Base-by-base conservation (phyloP, 208 protist species). In the Crithidia brevicula region DNA sequence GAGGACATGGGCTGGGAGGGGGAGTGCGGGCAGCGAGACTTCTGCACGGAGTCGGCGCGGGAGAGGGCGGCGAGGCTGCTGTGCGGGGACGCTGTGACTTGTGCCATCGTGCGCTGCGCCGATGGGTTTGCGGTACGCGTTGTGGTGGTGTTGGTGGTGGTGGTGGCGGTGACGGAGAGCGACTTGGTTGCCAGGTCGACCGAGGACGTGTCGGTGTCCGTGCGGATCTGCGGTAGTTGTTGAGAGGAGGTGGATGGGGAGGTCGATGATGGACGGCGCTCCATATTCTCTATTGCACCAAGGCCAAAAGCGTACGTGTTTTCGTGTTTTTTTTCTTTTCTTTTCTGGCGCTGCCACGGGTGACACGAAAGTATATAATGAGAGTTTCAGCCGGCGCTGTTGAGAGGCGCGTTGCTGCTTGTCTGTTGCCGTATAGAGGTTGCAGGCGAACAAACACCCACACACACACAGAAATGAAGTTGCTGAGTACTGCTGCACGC, bases 211-310 rank as follows among this genome's bases (percentile, higher is more conserved):
- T 57, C 28, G 7, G 54, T 71, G 65, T 71, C 65, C 9, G 65
- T 63, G 56, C 65, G 65, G 42, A 56, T 71, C 25, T 71, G 65
- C 20, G 30, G 54, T 5, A 63, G 49, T 54, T 63, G 65, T 46
- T 62, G 54, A 11, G 43, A 63, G 25, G 42, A 57, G 3, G 40
- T 31, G 8, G 54, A 64, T 25, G 20, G 22, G 16, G 54, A 71
- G 6, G 33, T 31, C 16, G 65, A 56, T 4, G 57, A 36, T 34
- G 34, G 31, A 28, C 13, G 42, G 40, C 40, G 56, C 2, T 62
- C 27, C 56, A 62, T 62, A 8, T 33, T 50, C 56, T 20, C 9
- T n/a, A n/a, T n/a, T n/a, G n/a, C n/a, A n/a, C n/a, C n/a, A n/a
- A n/a, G n/a, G n/a, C n/a, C n/a, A n/a, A n/a, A n/a, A n/a, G n/a